phyloP scores from a whole-genome alignment of 768 basidiomycete species.

The Candolleomyces aberdarensis region DNA sequence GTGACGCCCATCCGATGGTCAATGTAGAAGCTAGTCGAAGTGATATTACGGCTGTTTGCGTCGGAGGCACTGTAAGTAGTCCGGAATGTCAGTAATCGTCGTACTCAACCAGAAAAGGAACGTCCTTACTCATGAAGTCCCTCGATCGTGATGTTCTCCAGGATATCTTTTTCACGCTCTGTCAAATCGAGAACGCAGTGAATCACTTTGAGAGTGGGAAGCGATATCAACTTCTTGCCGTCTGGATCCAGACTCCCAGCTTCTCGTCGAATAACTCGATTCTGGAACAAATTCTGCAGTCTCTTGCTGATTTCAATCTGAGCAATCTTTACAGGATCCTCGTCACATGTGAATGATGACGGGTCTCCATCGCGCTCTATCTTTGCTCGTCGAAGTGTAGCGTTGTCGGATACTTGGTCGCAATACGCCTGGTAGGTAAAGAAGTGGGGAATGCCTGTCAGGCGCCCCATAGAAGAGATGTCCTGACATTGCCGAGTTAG shows the following conservation, averaged over 20 bases:
- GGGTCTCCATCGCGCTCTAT: constrained; percentile 4
- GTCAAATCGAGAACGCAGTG: constrained; percentile 13
- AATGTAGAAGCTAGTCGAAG: constrained; percentile 15
- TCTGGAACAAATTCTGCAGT: constrained; percentile 16
- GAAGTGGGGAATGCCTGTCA: constrained; percentile 24
- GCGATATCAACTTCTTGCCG: constrained; percentile 13
- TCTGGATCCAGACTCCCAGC: constrained; percentile 10
- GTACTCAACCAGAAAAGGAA: too few species aligned
- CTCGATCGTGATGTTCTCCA: constrained; percentile 7
- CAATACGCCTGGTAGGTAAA: background rate
- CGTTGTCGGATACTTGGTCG: constrained; percentile 4
- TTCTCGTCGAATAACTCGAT: constrained; percentile 19
- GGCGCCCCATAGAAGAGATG: constrained; percentile 22
- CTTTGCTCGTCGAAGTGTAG: constrained; percentile 10
- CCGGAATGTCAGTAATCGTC: too few species aligned
- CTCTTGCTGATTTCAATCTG: constrained; percentile 10
- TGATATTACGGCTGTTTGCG: background rate
- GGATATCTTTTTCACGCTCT: constrained; percentile 17
- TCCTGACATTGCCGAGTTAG: background rate
- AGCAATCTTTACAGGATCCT: background rate
- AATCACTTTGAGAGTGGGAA: constrained; percentile 10
- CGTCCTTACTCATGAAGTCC: too few species aligned
- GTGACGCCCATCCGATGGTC: constrained; percentile 13
- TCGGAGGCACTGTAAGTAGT: too few species aligned
- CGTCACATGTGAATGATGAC: background rate